Conservation (phyloP, 768 basidiomycete genomes). For the Collybia sordida region DNA sequence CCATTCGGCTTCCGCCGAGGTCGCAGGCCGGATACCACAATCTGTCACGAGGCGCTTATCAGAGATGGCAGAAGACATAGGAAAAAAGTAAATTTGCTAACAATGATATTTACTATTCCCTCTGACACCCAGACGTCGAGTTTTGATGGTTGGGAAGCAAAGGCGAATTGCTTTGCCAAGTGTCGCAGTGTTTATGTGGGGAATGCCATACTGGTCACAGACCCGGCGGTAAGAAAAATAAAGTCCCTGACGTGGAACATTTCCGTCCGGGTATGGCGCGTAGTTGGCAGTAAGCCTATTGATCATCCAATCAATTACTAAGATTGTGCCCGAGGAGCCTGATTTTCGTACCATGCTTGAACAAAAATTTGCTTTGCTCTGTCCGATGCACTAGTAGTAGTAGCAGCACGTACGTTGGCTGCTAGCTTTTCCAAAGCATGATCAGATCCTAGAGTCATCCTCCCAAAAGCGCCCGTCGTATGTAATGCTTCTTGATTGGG, state of each 20-base stretch:
- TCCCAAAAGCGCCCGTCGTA: slow-evolving; percentile 70
- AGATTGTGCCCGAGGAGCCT: slow-evolving; percentile 7
- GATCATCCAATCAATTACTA: neutral
- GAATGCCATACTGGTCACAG: slow-evolving; percentile 90
- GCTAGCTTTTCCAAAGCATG: slow-evolving; percentile 84
- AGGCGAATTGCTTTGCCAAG: slow-evolving; percentile 92
- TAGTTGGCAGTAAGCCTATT: slow-evolving; percentile 85
- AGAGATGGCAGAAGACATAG: slow-evolving; percentile 30
- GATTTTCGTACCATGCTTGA: slow-evolving; percentile 74
- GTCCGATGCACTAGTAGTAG: slow-evolving; percentile 89
- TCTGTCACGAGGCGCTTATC: slow-evolving; percentile 49
- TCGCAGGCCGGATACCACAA: slow-evolving; percentile 92
- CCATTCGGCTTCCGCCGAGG: slow-evolving; percentile 88
- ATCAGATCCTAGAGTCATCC: slow-evolving; percentile 76
- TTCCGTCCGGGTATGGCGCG: slow-evolving; percentile 88
- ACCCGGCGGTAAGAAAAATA: slow-evolving; percentile 92
- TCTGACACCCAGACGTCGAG: slow-evolving; percentile 85
- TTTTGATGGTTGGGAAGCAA: slow-evolving; percentile 95
- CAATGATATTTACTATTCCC: slow-evolving; percentile 98
- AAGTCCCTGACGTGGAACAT: slow-evolving; percentile 90
- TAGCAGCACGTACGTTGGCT: slow-evolving; percentile 83
- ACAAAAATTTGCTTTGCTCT: slow-evolving; percentile 92
- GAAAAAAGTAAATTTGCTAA: slow-evolving; percentile 41
- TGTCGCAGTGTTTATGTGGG: slow-evolving; percentile 94
- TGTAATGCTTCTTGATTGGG: slow-evolving; percentile 57